These are phyloP conservation scores for Pseudonitzschia delicatissima DNA, from an alignment of 108 stramenopile species.

Conservation along the genomic window DNA sequence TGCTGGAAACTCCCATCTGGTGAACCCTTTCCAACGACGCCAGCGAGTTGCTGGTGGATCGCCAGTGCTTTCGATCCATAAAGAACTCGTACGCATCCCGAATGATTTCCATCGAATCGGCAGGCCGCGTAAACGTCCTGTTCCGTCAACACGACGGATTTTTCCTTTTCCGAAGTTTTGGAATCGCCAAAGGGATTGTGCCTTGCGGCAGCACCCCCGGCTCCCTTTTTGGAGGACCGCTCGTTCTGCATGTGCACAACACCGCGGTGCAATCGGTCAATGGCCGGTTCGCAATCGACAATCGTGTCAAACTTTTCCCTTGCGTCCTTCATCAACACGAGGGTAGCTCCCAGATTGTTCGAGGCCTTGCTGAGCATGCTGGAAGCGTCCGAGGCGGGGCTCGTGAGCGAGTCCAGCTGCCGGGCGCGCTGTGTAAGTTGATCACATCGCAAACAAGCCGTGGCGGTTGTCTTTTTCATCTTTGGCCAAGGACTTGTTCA, in stretches of 20 bases:
- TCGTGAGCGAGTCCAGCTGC: conserved; percentile 75
- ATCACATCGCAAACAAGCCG: conserved; percentile 57
- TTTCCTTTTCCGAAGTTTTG: conserved; percentile 11
- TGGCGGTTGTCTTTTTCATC: conserved; percentile 54
- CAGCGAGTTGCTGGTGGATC: conserved; percentile 49
- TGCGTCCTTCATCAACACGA: conserved; percentile 63
- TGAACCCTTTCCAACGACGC: conserved; percentile 66
- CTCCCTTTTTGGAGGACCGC: conserved; percentile 24
- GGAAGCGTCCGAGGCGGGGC: conserved; percentile 77
- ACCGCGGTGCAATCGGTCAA: conserved; percentile 62
- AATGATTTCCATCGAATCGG: conserved; percentile 83
- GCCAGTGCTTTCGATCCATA: conserved; percentile 58
- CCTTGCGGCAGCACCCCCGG: not conserved
- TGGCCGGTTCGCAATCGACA: conserved; percentile 71
- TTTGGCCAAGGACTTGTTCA: conserved; percentile 43
- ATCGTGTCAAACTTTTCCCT: conserved; percentile 86
- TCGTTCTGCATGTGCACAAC: conserved; percentile 52
- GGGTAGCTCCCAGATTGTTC: conserved; percentile 62
- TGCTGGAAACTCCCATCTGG: conserved; percentile 67
- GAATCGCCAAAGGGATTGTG: conserved; percentile 27
- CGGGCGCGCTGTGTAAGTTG: conserved; percentile 62
- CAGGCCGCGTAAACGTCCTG: conserved; percentile 85
- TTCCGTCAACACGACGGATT: conserved; percentile 49
- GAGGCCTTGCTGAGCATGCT: conserved; percentile 52
- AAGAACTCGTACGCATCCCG: conserved; percentile 83